Base-by-base conservation (phyloP, 768 basidiomycete species). In the Cyathus striatus region DNA sequence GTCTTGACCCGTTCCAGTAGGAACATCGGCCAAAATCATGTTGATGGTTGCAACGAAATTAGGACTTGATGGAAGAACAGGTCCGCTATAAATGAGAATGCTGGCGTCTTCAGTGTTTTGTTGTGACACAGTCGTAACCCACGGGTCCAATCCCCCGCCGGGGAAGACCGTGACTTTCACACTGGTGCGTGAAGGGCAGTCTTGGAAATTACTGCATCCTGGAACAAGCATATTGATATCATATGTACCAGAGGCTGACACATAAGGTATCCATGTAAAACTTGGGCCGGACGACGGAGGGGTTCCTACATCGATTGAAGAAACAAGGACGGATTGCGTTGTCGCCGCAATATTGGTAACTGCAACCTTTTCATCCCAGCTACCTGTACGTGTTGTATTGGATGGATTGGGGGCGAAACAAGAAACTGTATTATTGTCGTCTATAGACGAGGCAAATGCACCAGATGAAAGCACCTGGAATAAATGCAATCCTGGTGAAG, bases 401-500 rank as follows among this genome's bases (percentile, higher is more conserved):
- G 91, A 92, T 1, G 86, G 68, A 45, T 70, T 75, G 1, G 89
- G 83, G 1, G 90, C 81, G 56, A 83, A 91, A 58, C 92, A 93
- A 1, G 88, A 86, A 30, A 68, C 56, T 3, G 62, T 65, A 53
- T 93, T 90, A 41, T 81, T 69, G 13, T 56, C 56, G 40, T 64
- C 58, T 42, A 88, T 63, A 1, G 90, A 78, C 1, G 90, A 91
- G 10, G 85, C 90, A 54, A 88, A 94, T 13, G 93, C 87, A 46
- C 95, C 96, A 14, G 90, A 84, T 2, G 91, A 93, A 16, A 99
- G 79, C 13, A 98, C 69, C 55, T 98, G 91, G n/a, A 98, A 59
- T 40, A 96, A 71, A 59, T 95, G 92, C 24, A 99, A 65, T 33
- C 94, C 96, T 3, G 90, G 78, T 6, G 81, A 78, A 6, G 69